Conservation (phyloP, 2,329 filamentous ascomycete species). For the Fusarium euwallaceae region DNA sequence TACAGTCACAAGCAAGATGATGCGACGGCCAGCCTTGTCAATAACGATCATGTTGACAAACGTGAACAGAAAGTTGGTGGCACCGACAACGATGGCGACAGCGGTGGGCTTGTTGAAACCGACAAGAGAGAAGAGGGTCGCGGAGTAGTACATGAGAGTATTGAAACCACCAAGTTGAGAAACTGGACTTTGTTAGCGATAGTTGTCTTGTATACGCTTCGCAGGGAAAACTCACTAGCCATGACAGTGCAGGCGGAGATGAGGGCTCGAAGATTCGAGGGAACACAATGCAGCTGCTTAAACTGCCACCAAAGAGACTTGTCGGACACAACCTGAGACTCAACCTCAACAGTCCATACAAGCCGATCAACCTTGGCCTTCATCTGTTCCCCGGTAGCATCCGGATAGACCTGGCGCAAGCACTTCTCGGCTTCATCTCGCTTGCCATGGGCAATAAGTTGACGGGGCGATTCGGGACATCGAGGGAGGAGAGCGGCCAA, state of each 20-base stretch:
- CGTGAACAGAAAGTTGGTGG: conserved; percentile 63
- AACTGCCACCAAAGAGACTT: conserved; percentile 56
- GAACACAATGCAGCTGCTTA: conserved; percentile 59
- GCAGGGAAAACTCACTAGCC: conserved; percentile 47
- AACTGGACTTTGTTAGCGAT: conserved; percentile 31
- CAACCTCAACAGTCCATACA: conserved; percentile 25
- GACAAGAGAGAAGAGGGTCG: conserved; percentile 61
- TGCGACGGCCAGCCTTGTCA: conserved; percentile 59
- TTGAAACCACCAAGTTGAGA: conserved; percentile 66
- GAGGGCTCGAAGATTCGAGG: conserved; percentile 58
- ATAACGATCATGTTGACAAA: conserved; percentile 60
- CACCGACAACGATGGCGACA: conserved; percentile 58
- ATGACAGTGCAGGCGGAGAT: conserved; percentile 62
- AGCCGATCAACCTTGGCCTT: conserved; percentile 59
- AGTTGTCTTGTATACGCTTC: accelerated
- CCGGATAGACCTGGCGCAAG: conserved; percentile 56
- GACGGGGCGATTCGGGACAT: conserved; percentile 62
- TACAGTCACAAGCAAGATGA: conserved; percentile 57
- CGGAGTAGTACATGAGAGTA: conserved; percentile 63
- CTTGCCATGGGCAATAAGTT: conserved; percentile 58
- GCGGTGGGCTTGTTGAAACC: conserved; percentile 62
- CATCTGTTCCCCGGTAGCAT: conserved; percentile 57
- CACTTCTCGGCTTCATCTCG: conserved; percentile 54
- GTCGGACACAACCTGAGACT: conserved; percentile 50
- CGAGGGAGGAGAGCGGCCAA: conserved; percentile 57